These are phyloP conservation scores for Fusarium goolgardi DNA, from an alignment of 2,329 filamentous ascomycete genomes.

Conservation along the genomic window DNA sequence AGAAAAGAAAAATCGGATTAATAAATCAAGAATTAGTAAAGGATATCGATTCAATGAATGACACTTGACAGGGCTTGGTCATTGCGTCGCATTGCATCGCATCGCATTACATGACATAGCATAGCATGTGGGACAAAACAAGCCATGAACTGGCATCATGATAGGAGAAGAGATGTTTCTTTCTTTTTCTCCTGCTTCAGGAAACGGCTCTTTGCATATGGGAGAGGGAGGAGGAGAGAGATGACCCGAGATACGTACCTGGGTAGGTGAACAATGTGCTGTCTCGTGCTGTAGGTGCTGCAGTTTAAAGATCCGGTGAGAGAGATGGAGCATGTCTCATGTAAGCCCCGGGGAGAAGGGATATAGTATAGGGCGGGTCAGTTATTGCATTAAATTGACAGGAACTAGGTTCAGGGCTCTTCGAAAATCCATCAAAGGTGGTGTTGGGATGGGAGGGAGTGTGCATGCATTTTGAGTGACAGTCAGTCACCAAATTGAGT, in stretches of 20 bases:
- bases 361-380: not conserved
- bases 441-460: constrained; percentile 37
- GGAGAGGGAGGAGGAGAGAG: not conserved
- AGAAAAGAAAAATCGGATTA: not conserved
- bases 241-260: not conserved
- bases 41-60: constrained; percentile 20
- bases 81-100: constrained; percentile 34
- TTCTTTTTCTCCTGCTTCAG: constrained; percentile 17
- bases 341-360: constrained; percentile 30
- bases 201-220: constrained; percentile 35
- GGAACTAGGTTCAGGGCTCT: constrained; percentile 13
- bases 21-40: not conserved
- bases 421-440: constrained; percentile 11
- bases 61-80: constrained; percentile 31
- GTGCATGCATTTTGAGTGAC: constrained; percentile 16
- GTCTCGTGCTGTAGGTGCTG: constrained; percentile 23
- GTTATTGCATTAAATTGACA: constrained; percentile 6
- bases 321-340: constrained; percentile 30
- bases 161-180: not conserved
- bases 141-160: constrained; percentile 32
- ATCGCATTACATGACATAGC: constrained; percentile 6
- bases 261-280: not conserved
- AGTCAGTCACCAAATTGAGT: constrained; percentile 8
- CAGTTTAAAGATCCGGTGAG: constrained; percentile 11
- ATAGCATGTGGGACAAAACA: constrained; percentile 33